Percentiles rank a stretch among this genome's conserved stretches.
Evolutionary conservation across 306 rosid species (phyloP).

Genomic region (Ziziphus jujuba): DNA sequence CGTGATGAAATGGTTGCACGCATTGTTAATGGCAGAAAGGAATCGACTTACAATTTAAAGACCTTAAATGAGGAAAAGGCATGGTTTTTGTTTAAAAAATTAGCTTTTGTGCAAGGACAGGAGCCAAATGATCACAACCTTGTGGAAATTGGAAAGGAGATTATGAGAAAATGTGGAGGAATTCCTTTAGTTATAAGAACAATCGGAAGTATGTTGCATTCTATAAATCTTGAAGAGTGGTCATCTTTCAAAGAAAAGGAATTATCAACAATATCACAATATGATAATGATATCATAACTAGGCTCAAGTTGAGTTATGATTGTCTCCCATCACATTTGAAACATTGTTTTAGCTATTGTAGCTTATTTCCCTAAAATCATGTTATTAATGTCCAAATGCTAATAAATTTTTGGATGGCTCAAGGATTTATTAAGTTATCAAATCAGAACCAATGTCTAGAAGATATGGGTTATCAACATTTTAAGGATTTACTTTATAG

Average conservation of each 20-base stretch:
- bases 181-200: no score
- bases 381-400: not conserved
- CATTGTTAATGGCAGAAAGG: not conserved
- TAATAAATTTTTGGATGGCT: not conserved
- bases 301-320: no score
- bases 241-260: no score
- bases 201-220: not conserved
- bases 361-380: not conserved
- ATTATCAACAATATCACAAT: no score
- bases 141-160: not conserved
- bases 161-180: no score
- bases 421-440: not conserved
- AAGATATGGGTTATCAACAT: not conserved
- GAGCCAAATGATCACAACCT: not conserved
- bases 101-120: no score
- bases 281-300: no score
- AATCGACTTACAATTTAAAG: not conserved
- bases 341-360: not conserved
- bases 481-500: not conserved
- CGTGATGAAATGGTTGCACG: not conserved
- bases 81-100: not conserved
- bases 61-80: not conserved
- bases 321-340: no score
- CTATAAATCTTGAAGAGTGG: not conserved
- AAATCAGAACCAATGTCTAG: not conserved